Evolutionary conservation across 176 grass and related monocot species (phyloP).

Genomic region (Chloris gayana): DNA sequence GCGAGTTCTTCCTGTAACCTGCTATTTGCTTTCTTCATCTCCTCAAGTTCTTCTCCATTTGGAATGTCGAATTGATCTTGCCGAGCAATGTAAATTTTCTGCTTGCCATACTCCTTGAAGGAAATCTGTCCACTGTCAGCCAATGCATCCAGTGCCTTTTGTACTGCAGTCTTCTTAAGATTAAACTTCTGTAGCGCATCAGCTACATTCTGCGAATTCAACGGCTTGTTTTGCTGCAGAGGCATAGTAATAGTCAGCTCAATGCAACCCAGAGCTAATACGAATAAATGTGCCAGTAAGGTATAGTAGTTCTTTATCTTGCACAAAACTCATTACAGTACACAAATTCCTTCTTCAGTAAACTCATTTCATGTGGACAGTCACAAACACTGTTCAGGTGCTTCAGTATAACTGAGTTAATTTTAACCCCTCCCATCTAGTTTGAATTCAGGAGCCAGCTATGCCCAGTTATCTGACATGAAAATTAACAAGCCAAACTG

Average conservation of each 20-base stretch:
- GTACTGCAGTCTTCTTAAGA: conserved; percentile 93
- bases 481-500: neutral
- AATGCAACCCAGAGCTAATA: conserved; percentile 5
- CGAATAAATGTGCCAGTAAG: neutral
- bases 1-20: conserved; percentile 74
- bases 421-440: neutral
- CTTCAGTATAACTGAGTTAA: neutral
- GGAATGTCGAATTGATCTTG: conserved; percentile 96
- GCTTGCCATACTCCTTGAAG: conserved; percentile 98
- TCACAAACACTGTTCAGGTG: neutral
- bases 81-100: conserved; percentile 94
- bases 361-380: conserved; percentile 15
- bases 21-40: conserved; percentile 86
- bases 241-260: conserved; percentile 23
- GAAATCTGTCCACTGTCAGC: conserved; percentile 87
- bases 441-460: neutral
- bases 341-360: neutral
- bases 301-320: neutral
- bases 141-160: conserved; percentile 84
- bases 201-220: conserved; percentile 95
- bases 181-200: conserved; percentile 93
- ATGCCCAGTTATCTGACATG: neutral
- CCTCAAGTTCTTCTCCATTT: conserved; percentile 84
- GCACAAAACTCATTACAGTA: neutral
- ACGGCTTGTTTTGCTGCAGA: conserved; percentile 92